Evolutionary conservation across 306 rosid genomes (phyloP).

Genomic region (Ziziphus jujuba): DNA sequence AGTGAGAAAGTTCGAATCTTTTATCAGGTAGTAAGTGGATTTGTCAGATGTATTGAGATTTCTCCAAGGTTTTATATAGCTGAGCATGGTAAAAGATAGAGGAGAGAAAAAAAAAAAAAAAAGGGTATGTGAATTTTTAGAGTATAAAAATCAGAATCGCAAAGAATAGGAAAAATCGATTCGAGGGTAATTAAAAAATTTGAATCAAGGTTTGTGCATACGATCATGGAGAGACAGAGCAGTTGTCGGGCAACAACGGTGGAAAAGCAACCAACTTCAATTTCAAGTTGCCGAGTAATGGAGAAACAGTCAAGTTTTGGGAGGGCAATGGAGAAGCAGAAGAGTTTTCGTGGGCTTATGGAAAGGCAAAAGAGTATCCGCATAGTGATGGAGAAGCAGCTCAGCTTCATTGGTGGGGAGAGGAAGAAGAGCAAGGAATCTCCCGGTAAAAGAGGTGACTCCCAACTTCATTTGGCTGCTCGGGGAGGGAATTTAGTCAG

Average conservation of each 20-base stretch:
- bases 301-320: slow-evolving; percentile 59
- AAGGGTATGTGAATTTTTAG: no score
- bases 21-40: neutral
- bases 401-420: slow-evolving; percentile 52
- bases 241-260: slow-evolving; percentile 19
- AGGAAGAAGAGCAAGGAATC: slow-evolving; percentile 51
- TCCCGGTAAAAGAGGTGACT: slow-evolving; percentile 59
- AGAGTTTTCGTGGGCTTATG: slow-evolving; percentile 80
- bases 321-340: slow-evolving; percentile 58
- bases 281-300: slow-evolving; percentile 20
- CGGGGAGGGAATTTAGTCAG: slow-evolving; percentile 65
- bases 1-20: neutral
- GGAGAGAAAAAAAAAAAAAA: no score
- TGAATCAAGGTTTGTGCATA: slow-evolving; percentile 27
- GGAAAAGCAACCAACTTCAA: slow-evolving; percentile 22
- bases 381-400: slow-evolving; percentile 60
- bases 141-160: neutral
- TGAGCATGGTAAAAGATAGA: slow-evolving; percentile 12
- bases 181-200: neutral
- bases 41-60: neutral
- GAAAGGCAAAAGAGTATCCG: slow-evolving; percentile 74
- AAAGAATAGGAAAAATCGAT: neutral
- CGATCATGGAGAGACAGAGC: slow-evolving; percentile 33
- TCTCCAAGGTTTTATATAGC: neutral
- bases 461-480: slow-evolving; percentile 73